Percentiles rank a stretch among this genome's conserved stretches.
These are phyloP conservation scores for Coemansia sp. DNA, from an alignment of 192 early-diverging fungal species.

Conservation along the genomic window DNA sequence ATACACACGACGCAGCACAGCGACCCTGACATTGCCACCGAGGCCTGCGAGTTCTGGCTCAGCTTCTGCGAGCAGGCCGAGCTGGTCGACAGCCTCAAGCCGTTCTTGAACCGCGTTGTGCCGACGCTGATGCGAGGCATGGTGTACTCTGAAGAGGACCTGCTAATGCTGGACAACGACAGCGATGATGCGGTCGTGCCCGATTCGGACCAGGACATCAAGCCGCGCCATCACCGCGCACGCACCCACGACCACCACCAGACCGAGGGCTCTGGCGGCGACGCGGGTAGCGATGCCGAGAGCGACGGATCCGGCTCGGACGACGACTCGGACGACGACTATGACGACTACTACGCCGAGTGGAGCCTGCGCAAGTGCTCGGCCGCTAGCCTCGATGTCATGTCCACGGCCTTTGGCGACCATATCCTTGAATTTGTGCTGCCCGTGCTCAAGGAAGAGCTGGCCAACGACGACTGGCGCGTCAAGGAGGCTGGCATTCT, in stretches of 20 bases:
- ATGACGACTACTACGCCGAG: conserved; percentile 77
- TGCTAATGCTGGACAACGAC: conserved; percentile 68
- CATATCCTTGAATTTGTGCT: conserved; percentile 79
- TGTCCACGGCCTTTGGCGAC: conserved; percentile 83
- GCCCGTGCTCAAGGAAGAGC: conserved; percentile 76
- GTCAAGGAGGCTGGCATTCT: conserved; percentile 91
- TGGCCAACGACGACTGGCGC: conserved; percentile 83
- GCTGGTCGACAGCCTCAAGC: conserved; percentile 63
- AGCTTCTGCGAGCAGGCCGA: conserved; percentile 91
- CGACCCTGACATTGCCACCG: conserved; percentile 85
- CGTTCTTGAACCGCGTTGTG: conserved; percentile 69
- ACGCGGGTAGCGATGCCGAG: conserved; percentile 50
- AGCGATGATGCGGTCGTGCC: conserved; percentile 83
- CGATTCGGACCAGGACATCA: conserved; percentile 89
- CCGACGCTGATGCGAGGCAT: conserved; percentile 91
- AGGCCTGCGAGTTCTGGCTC: conserved; percentile 99
- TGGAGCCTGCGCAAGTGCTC: conserved; percentile 99
- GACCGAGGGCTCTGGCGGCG: conserved; percentile 36
- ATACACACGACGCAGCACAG: conserved; percentile 82
- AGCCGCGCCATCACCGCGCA: conserved; percentile 86
- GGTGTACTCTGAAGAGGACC: conserved; percentile 93
- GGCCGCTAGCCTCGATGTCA: conserved; percentile 90
- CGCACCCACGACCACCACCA: conserved; percentile 67
- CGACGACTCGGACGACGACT: conserved; percentile 83
- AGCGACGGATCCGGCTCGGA: conserved; percentile 80